Evolutionary conservation across 495 filamentous ascomycete genomes (phyloP).

Genomic region (Pyronema omphalodes): DNA sequence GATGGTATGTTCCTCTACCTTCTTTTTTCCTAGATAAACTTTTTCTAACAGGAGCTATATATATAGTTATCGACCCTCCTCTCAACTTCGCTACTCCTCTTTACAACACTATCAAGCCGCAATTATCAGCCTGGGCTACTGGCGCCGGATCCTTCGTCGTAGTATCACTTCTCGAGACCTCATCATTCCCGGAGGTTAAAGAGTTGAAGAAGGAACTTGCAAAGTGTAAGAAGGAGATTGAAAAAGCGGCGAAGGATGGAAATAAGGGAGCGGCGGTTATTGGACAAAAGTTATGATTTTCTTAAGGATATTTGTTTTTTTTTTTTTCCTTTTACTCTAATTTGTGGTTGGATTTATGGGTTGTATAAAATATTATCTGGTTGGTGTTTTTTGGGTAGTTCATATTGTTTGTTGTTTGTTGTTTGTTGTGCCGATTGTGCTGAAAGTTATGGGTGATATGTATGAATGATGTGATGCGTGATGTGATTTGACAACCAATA

Average conservation of each 20-base stretch:
- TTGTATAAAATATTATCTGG: too few relatives aligned
- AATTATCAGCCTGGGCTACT: slow-evolving; percentile 71
- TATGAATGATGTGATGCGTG: too few relatives aligned
- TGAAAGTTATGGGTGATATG: too few relatives aligned
- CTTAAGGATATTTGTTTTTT: background rate
- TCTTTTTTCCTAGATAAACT: slow-evolving; percentile 1
- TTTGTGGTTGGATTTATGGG: too few relatives aligned
- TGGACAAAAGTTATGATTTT: slow-evolving; percentile 11
- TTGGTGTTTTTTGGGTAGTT: too few relatives aligned
- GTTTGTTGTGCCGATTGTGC: too few relatives aligned
- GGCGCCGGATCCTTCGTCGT: slow-evolving; percentile 67
- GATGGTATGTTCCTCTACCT: slow-evolving; percentile 25
- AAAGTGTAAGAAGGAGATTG: slow-evolving; percentile 29
- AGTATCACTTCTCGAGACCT: slow-evolving; percentile 57
- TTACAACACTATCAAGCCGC: slow-evolving; percentile 54
- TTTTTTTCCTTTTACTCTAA: too few relatives aligned
- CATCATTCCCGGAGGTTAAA: slow-evolving; percentile 49
- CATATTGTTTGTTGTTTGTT: too few relatives aligned
- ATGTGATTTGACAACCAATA: too few relatives aligned
- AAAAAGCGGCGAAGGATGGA: slow-evolving; percentile 16
- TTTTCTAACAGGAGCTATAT: background rate
- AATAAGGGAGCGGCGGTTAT: slow-evolving; percentile 28
- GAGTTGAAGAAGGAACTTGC: slow-evolving; percentile 45
- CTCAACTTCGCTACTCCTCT: slow-evolving; percentile 61
- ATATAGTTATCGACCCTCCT: slow-evolving; percentile 45